Conservation (phyloP, 495 filamentous ascomycete species). For the Aspergillus kassunensis region DNA sequence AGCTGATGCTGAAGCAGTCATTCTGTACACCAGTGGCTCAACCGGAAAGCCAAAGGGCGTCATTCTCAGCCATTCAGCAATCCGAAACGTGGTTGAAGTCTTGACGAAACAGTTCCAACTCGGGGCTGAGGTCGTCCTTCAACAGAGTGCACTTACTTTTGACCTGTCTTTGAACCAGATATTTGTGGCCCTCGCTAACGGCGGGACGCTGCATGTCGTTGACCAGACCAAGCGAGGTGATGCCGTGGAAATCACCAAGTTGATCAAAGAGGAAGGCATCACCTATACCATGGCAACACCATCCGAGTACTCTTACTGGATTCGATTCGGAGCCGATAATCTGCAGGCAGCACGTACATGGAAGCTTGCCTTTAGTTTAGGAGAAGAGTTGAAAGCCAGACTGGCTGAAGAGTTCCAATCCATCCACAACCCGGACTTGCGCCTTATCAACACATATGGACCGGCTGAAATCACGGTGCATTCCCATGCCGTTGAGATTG, state of each 20-base stretch:
- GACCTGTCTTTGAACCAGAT: slow-evolving; percentile 35
- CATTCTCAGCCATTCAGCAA: slow-evolving; percentile 24
- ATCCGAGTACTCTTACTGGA: slow-evolving; percentile 36
- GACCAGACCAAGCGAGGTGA: slow-evolving; percentile 23
- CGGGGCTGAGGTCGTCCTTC: slow-evolving; percentile 29
- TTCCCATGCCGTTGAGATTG: background rate
- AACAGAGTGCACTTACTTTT: slow-evolving; percentile 42
- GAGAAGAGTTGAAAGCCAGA: background rate
- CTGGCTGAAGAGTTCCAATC: background rate
- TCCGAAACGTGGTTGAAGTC: slow-evolving; percentile 29
- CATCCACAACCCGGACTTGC: background rate
- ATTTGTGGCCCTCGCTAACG: slow-evolving; percentile 26
- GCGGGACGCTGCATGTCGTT: slow-evolving; percentile 30
- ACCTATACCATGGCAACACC: slow-evolving; percentile 39
- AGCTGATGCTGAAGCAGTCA: background rate
- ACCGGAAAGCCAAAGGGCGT: slow-evolving; percentile 39
- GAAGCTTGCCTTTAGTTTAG: background rate
- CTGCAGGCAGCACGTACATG: background rate
- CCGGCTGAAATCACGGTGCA: background rate
- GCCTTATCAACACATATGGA: background rate
- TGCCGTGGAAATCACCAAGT: slow-evolving; percentile 25
- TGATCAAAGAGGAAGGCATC: slow-evolving; percentile 30
- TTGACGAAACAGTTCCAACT: slow-evolving; percentile 17
- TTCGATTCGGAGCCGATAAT: slow-evolving; percentile 23
- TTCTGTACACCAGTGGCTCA: slow-evolving; percentile 45